These are phyloP conservation scores for Taphrina wiesneri DNA, from an alignment of 1,139 yeast genomes.

Conservation along the genomic window DNA sequence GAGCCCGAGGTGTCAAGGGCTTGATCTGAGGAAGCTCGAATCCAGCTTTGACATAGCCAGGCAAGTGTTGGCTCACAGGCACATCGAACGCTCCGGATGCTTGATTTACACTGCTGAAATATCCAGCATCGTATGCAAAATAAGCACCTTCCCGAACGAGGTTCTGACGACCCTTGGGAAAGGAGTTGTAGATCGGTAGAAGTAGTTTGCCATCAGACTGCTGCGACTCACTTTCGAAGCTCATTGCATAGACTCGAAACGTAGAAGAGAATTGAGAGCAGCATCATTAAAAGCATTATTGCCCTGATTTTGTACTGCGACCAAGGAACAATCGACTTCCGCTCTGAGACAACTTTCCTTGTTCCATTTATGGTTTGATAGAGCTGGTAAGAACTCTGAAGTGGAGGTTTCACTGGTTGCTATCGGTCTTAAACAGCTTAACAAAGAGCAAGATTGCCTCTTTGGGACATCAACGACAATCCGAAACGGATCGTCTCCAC, in stretches of 20 bases:
- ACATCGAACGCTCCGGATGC: background rate
- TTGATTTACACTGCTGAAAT: background rate
- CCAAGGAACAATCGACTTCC: background rate
- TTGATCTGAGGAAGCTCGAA: background rate
- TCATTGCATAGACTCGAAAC: background rate
- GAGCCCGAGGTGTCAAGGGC: background rate
- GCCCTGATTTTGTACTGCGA: background rate
- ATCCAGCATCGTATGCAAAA: background rate
- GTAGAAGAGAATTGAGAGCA: too few relatives aligned
- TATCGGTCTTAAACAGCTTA: background rate
- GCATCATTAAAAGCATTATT: background rate
- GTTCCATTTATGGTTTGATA: background rate
- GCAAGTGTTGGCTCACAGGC: background rate
- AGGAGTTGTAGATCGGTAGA: constrained; percentile 15
- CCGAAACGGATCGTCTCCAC: background rate
- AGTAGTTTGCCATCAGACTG: constrained; percentile 1
- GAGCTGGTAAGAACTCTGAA: background rate
- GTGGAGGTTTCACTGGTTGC: background rate
- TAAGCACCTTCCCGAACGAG: constrained; percentile 2
- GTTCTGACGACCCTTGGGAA: background rate
- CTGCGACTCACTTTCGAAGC: background rate
- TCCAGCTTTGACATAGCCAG: constrained; percentile 10
- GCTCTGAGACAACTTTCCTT: background rate
- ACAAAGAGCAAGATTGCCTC: constrained; percentile 2
- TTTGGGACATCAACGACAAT: background rate